Evolutionary conservation across 2,329 filamentous ascomycete genomes (phyloP), one percentile per base, ranked within the genome.

Genomic region (Samsoniella hepiali): DNA sequence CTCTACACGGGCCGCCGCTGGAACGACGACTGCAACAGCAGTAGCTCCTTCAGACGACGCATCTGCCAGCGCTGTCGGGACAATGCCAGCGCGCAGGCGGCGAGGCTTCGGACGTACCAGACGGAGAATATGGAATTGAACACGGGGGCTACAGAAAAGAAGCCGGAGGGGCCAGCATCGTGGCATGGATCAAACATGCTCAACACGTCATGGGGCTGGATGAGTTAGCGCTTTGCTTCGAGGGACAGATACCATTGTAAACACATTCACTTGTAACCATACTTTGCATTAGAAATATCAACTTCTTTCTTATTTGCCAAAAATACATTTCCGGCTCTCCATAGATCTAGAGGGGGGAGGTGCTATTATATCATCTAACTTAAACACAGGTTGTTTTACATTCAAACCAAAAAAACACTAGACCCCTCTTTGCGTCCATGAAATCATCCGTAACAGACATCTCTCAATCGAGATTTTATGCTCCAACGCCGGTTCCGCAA

Each of bases 311-410:
- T 62, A 31, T 57, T 62, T 44, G 36, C 53, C 53, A 61, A 36
- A 59, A 56, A 50, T 53, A 45, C 38, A 62, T 50, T 51, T 62
- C 45, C 31, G 38, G 62, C 51, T 62, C 9, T 66, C 63, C 51
- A 66, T 64, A 57, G 55, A 65, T 70, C 66, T 72, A 81, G 83
- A 85, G 83, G 78, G 82, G 82, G 80, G 83, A 85, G 80, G 77
- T 81, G 76, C 76, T 77, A 83, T 84, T 84, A 82, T 57, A 57
- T 78, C 72, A 75, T 77, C 75, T 80, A 80, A 68, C 71, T 72
- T 51, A 49, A 69, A 68, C 74, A 72, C 74, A 76, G 74, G 69
- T 76, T 76, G 74, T 72, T 77, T 74, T 75, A 70, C 70, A 56
- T 62, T 62, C 53, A 58, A 58, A 62, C 50, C 29, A 64, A 58